Base-by-base conservation (phyloP, 1,284 basidiomycete species). In the Xerocomus minutiporus region DNA sequence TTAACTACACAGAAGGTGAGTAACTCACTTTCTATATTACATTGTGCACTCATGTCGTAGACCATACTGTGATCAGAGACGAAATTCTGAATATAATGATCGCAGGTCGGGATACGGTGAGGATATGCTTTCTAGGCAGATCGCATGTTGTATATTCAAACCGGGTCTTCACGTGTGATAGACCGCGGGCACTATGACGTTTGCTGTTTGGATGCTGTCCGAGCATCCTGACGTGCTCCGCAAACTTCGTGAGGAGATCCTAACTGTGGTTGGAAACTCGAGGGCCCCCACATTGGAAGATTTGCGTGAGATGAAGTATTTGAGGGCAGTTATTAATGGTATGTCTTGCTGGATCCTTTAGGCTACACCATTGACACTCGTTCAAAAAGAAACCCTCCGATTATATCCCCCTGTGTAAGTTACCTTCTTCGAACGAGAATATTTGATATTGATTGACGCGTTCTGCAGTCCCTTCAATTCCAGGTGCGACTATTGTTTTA, bases 291-390 rank as follows among this genome's bases (percentile, higher is more conserved):
- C 74, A 0, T 75, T 74, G 46, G 80, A 82, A 15, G 74, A 82
- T 49, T 65, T 85, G 52, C 71, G 73, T 17, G 71, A 74, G 1
- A 82, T 84, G 76, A 82, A 78, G 59, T 85, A 79, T 56, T 54
- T 84, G 15, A 70, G 74, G 29, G 83, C 82, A 17, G 75, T 84
- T 17, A 75, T 84, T 36, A 84, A 84, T 48, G 82, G 81, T 80
- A 56, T 8, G 72, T 57, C 3, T n/a, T 25, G 1, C 5, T 12
- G 23, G 31, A 26, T 17, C 3, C 25, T 15, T 34, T 44, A 5
- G 15, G n/a, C 5, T n/a, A 11, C 9, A 28, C 41, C n/a, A 34
- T 40, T 34, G 17, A 48, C 43, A 51, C 23, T 46, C 17, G 20
- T 1, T 20, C n/a, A 4, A 50, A 23, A 47, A 80, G 83, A 86